phyloP scores from a whole-genome alignment of 2,329 filamentous ascomycete species.

The Pseudocercospora vitis region DNA sequence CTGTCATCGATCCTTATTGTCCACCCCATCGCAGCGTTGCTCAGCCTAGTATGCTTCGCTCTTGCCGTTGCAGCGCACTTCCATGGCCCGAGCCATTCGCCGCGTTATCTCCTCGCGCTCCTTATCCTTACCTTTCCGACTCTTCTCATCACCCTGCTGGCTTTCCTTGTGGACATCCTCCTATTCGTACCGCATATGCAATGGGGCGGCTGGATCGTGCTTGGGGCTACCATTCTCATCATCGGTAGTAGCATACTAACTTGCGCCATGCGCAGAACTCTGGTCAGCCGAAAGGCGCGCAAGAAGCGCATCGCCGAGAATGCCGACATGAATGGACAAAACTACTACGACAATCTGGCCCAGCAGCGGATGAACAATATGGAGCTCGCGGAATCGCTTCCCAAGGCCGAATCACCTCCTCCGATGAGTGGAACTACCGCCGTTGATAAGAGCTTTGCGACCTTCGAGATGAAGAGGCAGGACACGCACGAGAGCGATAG shows the following conservation, averaged over 20 bases:
- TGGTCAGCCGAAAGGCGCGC: constrained; percentile 88
- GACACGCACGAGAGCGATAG: constrained; percentile 62
- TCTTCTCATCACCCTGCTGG: constrained; percentile 76
- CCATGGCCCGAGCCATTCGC: constrained; percentile 83
- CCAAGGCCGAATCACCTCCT: constrained; percentile 56
- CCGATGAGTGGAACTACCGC: constrained; percentile 56
- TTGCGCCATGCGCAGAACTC: constrained; percentile 89
- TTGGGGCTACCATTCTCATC: constrained; percentile 84
- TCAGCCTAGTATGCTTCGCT: constrained; percentile 80
- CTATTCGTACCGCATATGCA: constrained; percentile 90
- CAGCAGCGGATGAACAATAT: constrained; percentile 40
- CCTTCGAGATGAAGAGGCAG: constrained; percentile 63
- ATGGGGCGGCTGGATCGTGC: constrained; percentile 92
- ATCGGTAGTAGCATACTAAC: constrained; percentile 79
- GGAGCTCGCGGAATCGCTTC: constrained; percentile 37
- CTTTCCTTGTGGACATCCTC: constrained; percentile 90
- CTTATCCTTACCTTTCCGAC: constrained; percentile 86
- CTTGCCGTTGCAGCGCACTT: constrained; percentile 81
- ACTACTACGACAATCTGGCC: constrained; percentile 66
- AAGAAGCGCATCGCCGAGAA: constrained; percentile 91
- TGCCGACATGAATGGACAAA: constrained; percentile 94
- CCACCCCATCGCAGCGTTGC: constrained; percentile 83
- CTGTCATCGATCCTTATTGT: constrained; percentile 90
- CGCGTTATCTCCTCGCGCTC: constrained; percentile 78
- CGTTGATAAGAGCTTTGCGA: constrained; percentile 60